Percentiles rank a stretch among this genome's conserved stretches.
These are phyloP conservation scores for Pythium coloratum DNA, from an alignment of 352 stramenopile species.

Conservation along the genomic window DNA sequence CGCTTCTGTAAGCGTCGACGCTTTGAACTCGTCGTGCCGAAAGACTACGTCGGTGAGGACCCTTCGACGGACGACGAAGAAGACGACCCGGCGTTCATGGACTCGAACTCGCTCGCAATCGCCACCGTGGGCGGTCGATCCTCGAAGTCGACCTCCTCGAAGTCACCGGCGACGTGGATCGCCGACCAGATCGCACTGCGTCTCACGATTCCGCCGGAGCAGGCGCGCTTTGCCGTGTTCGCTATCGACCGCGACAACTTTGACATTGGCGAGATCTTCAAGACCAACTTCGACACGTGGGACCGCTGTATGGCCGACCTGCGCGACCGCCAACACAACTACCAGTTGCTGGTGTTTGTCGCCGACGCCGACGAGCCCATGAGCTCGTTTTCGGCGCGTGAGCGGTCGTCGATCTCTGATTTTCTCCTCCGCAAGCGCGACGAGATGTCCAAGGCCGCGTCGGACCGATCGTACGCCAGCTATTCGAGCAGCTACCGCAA, in stretches of 20 bases:
- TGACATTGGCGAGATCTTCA: constrained; percentile 71
- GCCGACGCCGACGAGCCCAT: constrained; percentile 46
- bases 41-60: constrained; percentile 32
- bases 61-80: constrained; percentile 33
- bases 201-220: constrained; percentile 52
- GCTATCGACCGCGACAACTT: constrained; percentile 63
- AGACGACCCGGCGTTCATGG: constrained; percentile 10
- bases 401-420: constrained; percentile 52
- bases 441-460: constrained; percentile 43
- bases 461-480: constrained; percentile 46
- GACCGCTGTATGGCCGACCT: constrained; percentile 23
- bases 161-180: constrained; percentile 16
- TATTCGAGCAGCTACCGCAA: constrained; percentile 64
- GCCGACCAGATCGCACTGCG: constrained; percentile 23
- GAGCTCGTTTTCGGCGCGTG: constrained; percentile 39
- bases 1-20: constrained; percentile 59
- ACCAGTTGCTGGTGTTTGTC: constrained; percentile 72
- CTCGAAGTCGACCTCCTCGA: constrained; percentile 11
- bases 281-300: constrained; percentile 33
- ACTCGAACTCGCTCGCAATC: constrained; percentile 16
- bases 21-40: constrained; percentile 57
- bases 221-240: constrained; percentile 58
- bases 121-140: constrained; percentile 3
- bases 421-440: constrained; percentile 65
- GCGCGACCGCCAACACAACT: constrained; percentile 38